phyloP scores from a whole-genome alignment of 305 asterid species.

The Andrographis paniculata region DNA sequence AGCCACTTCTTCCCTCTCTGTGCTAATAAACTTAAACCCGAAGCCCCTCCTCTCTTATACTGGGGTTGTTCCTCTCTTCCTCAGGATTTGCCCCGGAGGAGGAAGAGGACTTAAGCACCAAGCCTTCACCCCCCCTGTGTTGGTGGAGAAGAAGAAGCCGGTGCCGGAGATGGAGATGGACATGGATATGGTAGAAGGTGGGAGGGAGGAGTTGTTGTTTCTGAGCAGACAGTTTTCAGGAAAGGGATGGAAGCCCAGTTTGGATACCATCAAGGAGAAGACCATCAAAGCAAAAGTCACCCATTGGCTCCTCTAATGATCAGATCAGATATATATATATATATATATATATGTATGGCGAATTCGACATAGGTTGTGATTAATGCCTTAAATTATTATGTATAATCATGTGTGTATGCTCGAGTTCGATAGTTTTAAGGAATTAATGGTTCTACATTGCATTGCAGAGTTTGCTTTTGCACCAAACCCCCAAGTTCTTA shows the following conservation, averaged over 20 bases:
- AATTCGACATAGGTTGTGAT: too few species aligned
- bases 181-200: conserved; percentile 49
- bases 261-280: conserved; percentile 72
- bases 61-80: not conserved
- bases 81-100: not conserved
- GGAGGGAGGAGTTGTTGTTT: conserved; percentile 64
- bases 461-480: too few species aligned
- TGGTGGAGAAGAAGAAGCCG: conserved; percentile 6
- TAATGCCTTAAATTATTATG: too few species aligned
- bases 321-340: not conserved
- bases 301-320: conserved; percentile 31
- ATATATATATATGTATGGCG: not conserved
- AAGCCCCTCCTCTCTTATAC: conserved; percentile 13
- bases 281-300: conserved; percentile 30
- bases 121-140: not conserved
- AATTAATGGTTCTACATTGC: too few species aligned
- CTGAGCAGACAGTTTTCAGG: conserved; percentile 70
- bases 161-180: conserved; percentile 14
- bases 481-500: too few species aligned
- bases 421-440: too few species aligned
- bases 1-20: too few species aligned
- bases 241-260: conserved; percentile 84
- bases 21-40: conserved; percentile 46
- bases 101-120: too few species aligned
- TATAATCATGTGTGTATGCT: too few species aligned